Conservation (phyloP, 768 basidiomycete species). For the Pilatotrama ljubarskyi region DNA sequence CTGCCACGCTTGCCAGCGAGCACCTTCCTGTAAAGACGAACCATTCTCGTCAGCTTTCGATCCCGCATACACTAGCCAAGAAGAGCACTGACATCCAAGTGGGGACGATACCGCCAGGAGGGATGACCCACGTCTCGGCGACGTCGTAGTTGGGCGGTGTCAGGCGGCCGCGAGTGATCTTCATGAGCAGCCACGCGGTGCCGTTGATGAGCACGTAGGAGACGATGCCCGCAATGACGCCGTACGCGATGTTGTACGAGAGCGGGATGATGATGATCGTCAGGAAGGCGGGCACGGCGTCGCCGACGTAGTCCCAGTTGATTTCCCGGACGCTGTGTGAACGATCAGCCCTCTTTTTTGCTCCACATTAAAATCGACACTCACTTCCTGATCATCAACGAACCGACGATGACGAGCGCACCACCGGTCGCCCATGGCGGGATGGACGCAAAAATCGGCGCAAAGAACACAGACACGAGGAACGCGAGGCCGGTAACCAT, state of each 20-base stretch:
- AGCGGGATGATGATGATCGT: conserved; percentile 79
- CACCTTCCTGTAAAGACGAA: neutral
- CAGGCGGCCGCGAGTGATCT: conserved; percentile 55
- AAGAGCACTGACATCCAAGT: conserved; percentile 57
- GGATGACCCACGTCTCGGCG: conserved; percentile 70
- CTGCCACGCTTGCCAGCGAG: conserved; percentile 1
- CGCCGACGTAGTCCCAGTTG: conserved; percentile 88
- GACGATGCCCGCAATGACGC: conserved; percentile 77
- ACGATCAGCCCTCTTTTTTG: neutral
- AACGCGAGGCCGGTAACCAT: conserved; percentile 72
- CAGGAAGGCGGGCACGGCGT: conserved; percentile 85
- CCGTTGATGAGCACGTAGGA: conserved; percentile 77
- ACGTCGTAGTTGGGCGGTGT: conserved; percentile 63
- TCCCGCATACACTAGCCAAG: neutral
- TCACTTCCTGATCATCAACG: conserved; percentile 85
- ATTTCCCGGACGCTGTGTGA: conserved; percentile 66
- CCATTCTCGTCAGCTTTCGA: neutral
- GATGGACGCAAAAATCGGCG: conserved; percentile 88
- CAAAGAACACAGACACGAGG: conserved; percentile 84
- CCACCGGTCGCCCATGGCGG: conserved; percentile 88
- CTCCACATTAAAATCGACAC: conserved; percentile 20
- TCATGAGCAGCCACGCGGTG: conserved; percentile 57
- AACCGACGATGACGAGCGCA: conserved; percentile 83
- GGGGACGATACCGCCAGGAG: conserved; percentile 69
- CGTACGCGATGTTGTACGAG: conserved; percentile 86